Conservation (phyloP, 305 asterid genomes). For the Solanum chacoense region DNA sequence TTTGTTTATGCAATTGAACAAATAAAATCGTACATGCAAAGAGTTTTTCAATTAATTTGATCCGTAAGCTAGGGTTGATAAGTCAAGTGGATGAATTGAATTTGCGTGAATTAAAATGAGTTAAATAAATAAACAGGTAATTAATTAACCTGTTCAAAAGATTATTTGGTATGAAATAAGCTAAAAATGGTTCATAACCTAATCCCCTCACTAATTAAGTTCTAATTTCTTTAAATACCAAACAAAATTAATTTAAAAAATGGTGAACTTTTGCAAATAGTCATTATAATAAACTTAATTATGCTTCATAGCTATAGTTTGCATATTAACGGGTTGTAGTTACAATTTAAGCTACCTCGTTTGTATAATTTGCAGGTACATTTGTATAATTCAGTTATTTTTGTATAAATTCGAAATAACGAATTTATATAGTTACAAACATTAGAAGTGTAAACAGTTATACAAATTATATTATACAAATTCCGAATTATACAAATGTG, state of each 20-base stretch:
- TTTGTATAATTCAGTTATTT: too few relatives aligned
- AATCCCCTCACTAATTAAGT: neutral
- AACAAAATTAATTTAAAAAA: neutral
- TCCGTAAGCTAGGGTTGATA: neutral
- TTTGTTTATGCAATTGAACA: neutral
- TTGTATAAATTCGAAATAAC: too few relatives aligned
- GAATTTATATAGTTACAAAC: too few relatives aligned
- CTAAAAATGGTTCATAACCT: neutral
- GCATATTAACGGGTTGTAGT: too few relatives aligned
- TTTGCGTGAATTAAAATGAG: neutral
- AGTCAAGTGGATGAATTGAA: neutral
- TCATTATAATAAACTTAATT: too few relatives aligned
- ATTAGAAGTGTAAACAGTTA: too few relatives aligned
- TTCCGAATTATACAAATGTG: too few relatives aligned
- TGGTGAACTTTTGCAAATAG: too few relatives aligned
- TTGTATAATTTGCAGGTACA: too few relatives aligned
- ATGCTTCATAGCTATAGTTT: too few relatives aligned
- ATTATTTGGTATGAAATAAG: neutral
- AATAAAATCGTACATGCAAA: neutral
- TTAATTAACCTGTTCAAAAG: neutral
- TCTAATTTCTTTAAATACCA: neutral
- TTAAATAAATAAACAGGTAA: neutral
- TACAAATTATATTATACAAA: too few relatives aligned
- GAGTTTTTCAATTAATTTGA: neutral
- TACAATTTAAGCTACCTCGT: too few relatives aligned